Percentiles rank a stretch among this genome's conserved stretches.
phyloP scores from a whole-genome alignment of 2,329 filamentous ascomycete species.

The Cytospora schulzeri region DNA sequence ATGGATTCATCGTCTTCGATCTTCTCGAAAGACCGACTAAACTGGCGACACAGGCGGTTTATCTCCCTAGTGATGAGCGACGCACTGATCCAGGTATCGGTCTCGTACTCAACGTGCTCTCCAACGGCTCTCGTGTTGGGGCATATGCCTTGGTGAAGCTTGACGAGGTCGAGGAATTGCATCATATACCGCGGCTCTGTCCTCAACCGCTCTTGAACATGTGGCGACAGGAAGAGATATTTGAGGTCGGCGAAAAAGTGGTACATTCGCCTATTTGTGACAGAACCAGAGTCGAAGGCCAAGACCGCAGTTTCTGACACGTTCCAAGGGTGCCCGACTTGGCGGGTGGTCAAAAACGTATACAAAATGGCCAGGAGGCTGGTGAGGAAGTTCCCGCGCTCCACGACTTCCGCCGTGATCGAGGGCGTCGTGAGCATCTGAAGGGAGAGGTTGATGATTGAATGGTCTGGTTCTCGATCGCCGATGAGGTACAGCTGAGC shows the following conservation, averaged over 20 bases:
- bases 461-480: constrained; percentile 94
- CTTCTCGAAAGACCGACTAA: constrained; percentile 82
- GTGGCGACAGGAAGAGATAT: constrained; percentile 84
- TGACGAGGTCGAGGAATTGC: constrained; percentile 94
- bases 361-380: constrained; percentile 95
- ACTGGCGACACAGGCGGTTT: constrained; percentile 85
- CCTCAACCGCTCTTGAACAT: constrained; percentile 83
- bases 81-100: constrained; percentile 96
- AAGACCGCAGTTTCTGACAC: constrained; percentile 84
- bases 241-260: constrained; percentile 96
- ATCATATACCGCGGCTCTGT: constrained; percentile 84
- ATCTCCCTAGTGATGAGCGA: constrained; percentile 94
- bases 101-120: constrained; percentile 97
- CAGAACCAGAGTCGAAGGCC: constrained; percentile 90
- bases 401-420: constrained; percentile 93
- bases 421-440: constrained; percentile 97
- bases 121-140: constrained; percentile 90
- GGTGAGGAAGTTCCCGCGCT: constrained; percentile 92
- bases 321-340: constrained; percentile 91
- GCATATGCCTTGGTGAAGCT: constrained; percentile 95
- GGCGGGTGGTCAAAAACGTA: constrained; percentile 92
- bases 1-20: constrained; percentile 68
- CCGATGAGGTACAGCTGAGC: constrained; percentile 95
- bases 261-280: constrained; percentile 93
- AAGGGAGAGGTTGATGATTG: constrained; percentile 94